Base-by-base conservation (phyloP, 371 early-diverging fungal species). In the Mucor saturninus region DNA sequence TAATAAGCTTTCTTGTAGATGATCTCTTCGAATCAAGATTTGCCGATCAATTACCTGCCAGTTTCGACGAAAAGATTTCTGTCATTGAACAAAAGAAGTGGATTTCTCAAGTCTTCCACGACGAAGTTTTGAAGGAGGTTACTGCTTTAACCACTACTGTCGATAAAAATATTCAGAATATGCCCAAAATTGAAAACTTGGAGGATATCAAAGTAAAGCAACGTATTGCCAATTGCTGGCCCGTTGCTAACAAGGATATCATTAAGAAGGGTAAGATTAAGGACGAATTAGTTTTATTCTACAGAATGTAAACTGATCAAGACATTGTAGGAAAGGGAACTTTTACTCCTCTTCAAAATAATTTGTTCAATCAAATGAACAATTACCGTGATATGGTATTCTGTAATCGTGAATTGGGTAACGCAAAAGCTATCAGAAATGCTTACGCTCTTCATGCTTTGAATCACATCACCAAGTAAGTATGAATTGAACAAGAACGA, bases 381-480 rank as follows among this genome's bases (percentile, higher is more conserved):
- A 76, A 84, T 42, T 95, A 95, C 66, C 74, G 76, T 29, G 97
- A 97, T 71, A 70, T 96, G 4, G 74, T 91, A 11, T 94, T 77
- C 61, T 79, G 91, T 38, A 86, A 87, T 57, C 81, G 92, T 39
- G 77, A 76, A 1, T 72, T 84, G 53, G 68, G 82, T 10, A 89
- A 87, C 56, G 83, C 88, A 5, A 76, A 79, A 43, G 90, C 89
- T 61, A 76, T 95, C 5, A 85, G 92, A 49, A 85, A 85, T 9
- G 61, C 86, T 1, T 93, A 95, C 66, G 78, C 79, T 14, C 78
- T 97, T 35, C 98, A 98, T 67, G 91, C 89, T 2, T 66, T 96
- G 63, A 97, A 97, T 72, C 98, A 98, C 62, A 84, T 97, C 13
- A 77, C 84, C 67, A 95, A 93, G 88, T 89, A 85, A 64, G 75